phyloP scores from a whole-genome alignment of 2,329 filamentous ascomycete genomes.

The Myriosclerotinia curreyana region DNA sequence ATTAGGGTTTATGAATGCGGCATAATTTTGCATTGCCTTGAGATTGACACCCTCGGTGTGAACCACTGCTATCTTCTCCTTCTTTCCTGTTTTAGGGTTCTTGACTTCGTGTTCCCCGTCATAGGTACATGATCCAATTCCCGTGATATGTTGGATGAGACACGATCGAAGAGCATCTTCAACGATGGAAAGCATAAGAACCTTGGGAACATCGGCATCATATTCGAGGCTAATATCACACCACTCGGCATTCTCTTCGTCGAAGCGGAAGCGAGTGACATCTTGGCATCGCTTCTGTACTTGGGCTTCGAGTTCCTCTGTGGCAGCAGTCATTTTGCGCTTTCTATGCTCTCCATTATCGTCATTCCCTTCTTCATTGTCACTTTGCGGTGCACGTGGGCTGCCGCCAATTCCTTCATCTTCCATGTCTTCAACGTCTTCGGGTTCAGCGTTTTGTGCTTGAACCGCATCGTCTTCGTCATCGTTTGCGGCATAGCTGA shows the following conservation, averaged over 20 bases:
- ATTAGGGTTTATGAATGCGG: conserved; percentile 81
- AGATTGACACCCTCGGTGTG: conserved; percentile 86
- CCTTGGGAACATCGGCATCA: conserved; percentile 74
- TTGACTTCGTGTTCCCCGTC: conserved; percentile 57
- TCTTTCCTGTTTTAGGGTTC: conserved; percentile 49
- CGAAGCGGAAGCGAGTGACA: conserved; percentile 75
- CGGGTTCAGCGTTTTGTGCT: conserved; percentile 54
- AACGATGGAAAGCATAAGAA: conserved; percentile 88
- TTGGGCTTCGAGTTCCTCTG: conserved; percentile 53
- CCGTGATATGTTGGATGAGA: conserved; percentile 81
- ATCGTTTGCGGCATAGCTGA: conserved; percentile 89
- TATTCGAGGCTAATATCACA: conserved; percentile 84
- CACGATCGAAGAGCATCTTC: conserved; percentile 75
- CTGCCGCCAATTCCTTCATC: conserved; percentile 54
- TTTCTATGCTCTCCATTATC: conserved; percentile 29
- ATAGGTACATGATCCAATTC: conserved; percentile 69
- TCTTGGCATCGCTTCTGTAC: conserved; percentile 63
- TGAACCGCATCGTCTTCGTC: conserved; percentile 82
- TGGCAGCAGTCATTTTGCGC: conserved; percentile 29
- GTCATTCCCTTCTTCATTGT: conserved; percentile 41
- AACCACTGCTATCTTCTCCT: conserved; percentile 55
- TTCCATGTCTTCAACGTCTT: conserved; percentile 51
- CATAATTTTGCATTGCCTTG: conserved; percentile 83
- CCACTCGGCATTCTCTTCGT: conserved; percentile 68
- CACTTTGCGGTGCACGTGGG: conserved; percentile 41